Evolutionary conservation across 345 rosid species (phyloP), one percentile per base, ranked within the genome.

Genomic region (Murraya paniculata): DNA sequence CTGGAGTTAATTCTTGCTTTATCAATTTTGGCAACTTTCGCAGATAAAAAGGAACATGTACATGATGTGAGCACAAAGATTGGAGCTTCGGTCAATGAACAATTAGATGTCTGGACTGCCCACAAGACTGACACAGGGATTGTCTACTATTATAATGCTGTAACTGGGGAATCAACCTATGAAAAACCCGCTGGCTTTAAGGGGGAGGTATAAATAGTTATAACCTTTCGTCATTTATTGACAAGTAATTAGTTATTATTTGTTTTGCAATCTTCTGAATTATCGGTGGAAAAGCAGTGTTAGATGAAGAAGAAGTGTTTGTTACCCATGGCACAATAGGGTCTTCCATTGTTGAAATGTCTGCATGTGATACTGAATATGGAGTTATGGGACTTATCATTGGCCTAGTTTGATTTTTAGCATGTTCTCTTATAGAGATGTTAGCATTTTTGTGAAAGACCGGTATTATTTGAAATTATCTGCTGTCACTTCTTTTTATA

Each of bases 161-260:
- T 89, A 73, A 94, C 98, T 18, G 92, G 98, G 75, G 89, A 88
- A 66, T 96, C 99, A 0, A 92, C 99, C 79, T 96, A 96, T 76
- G 92, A 90, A 80, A 94, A 89, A 82, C 98, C 99, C 78, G 81
- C 87, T 71, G 92, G 93, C 76, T 92, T 92, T 84, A 90, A 75
- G 77, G 84, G 81, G 64, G 97, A 94, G 99, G 98, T 96, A 86
- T 71, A 81, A 72, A 77, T 58, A 28, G 50, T 33, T 36, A 53
- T 25, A 64, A 36, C 60, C 25, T 50, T 5, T 70, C 8, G 1
- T 70, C 13, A 31, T 53, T 70, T 70, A 22, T 50, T 50, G 16
- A 50, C 9, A 28, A 48, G 60, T 9, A 70, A 16, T 53, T 70
- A 50, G 28, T 70, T 28, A 50, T 70, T 70, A 28, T 70, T 28